Evolutionary conservation across 2,329 filamentous ascomycete species (phyloP).

Genomic region (Fusarium nurragi): DNA sequence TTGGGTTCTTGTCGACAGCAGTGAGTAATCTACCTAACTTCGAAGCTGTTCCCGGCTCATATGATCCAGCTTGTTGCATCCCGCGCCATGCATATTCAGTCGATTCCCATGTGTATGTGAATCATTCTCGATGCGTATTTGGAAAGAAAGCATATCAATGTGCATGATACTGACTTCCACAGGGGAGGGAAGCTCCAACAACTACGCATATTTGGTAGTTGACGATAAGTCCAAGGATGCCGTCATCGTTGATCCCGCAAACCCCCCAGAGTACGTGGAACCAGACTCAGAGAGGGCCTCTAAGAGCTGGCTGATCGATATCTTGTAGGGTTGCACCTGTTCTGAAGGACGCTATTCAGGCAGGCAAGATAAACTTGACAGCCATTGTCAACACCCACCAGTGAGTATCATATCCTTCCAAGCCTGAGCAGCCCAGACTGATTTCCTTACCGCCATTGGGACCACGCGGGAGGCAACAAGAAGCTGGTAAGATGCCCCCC

Average conservation of each 20-base stretch:
- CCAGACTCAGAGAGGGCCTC: conserved; percentile 39
- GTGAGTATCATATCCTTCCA: conserved; percentile 61
- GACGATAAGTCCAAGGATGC: conserved; percentile 82
- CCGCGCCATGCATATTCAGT: conserved; percentile 79
- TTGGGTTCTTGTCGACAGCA: conserved; percentile 37
- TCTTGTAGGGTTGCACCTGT: conserved; percentile 64
- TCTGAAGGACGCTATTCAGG: conserved; percentile 76
- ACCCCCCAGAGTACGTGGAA: conserved; percentile 72
- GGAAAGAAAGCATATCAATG: not conserved
- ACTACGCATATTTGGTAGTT: conserved; percentile 85
- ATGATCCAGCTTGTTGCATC: conserved; percentile 31
- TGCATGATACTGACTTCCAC: conserved; percentile 17
- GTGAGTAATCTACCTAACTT: conserved; percentile 26
- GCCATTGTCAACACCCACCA: conserved; percentile 98
- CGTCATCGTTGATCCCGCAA: conserved; percentile 81
- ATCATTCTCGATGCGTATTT: not conserved
- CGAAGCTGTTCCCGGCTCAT: not conserved
- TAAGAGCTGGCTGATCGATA: conserved; percentile 7
- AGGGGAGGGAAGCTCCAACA: conserved; percentile 83
- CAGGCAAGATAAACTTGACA: conserved; percentile 80
- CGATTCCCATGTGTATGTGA: conserved; percentile 87
- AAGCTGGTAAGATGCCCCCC: conserved; percentile 68
- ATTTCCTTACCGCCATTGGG: conserved; percentile 75
- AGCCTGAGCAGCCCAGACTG: not conserved
- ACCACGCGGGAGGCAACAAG: conserved; percentile 92